Conservation (phyloP, 768 basidiomycete species). For the Mycena vulgaris region DNA sequence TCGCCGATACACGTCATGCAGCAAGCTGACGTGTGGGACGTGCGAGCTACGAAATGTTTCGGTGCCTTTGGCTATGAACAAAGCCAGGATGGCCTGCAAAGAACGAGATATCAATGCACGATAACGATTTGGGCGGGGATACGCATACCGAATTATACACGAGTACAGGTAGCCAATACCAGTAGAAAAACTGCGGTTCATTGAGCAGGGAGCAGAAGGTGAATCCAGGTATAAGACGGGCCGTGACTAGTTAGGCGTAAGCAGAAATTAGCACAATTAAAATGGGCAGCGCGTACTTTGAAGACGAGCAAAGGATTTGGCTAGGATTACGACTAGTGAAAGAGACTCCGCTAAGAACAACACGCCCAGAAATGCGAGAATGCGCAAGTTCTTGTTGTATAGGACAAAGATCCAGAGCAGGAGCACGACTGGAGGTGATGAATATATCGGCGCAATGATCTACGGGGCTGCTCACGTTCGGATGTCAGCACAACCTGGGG, state of each 20-base stretch:
- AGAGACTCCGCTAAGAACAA: conserved; percentile 38
- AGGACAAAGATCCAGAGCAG: conserved; percentile 50
- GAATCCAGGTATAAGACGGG: conserved; percentile 26
- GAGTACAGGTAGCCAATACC: conserved; percentile 41
- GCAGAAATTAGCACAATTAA: neutral
- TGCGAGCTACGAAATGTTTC: conserved; percentile 17
- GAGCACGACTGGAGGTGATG: conserved; percentile 42
- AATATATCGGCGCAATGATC: neutral
- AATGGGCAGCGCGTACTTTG: conserved; percentile 3
- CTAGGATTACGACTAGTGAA: conserved; percentile 41
- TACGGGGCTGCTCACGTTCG: conserved; percentile 4
- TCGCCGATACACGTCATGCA: conserved; percentile 17
- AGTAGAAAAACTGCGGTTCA: conserved; percentile 8
- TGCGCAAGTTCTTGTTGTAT: conserved; percentile 41
- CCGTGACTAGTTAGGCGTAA: neutral
- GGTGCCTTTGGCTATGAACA: conserved; percentile 44
- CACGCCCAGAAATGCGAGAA: conserved; percentile 36
- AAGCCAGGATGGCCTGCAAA: conserved; percentile 40
- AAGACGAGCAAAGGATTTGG: conserved; percentile 36
- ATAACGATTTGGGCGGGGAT: conserved; percentile 19
- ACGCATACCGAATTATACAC: conserved; percentile 22
- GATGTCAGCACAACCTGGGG: conserved; percentile 28
- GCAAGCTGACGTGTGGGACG: neutral
- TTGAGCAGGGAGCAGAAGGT: conserved; percentile 1
- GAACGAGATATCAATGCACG: conserved; percentile 37